Evolutionary conservation across 108 stramenopile genomes (phyloP), one percentile per base, ranked within the genome.

Genomic region (Nitzschia sp.): DNA sequence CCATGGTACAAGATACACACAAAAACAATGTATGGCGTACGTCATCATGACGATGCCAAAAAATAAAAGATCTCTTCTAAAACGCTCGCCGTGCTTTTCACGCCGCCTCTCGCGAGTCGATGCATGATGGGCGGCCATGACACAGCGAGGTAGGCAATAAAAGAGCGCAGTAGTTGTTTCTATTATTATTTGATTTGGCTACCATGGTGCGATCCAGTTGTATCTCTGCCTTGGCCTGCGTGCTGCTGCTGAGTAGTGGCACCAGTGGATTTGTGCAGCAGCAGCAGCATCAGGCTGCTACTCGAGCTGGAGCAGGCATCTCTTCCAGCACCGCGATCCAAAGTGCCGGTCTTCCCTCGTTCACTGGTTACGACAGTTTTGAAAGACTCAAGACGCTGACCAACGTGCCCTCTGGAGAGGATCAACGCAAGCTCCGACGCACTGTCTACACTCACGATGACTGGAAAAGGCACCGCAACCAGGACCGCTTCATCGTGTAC

Each of bases 401-500:
- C 28, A 55, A 66, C 17, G 54, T 72, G 68, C 52, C 75, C 0
- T 86, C 80, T 33, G 85, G 82, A 36, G 85, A 86, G 61, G 73
- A 76, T 0, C 50, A 46, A 22, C 84, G 87, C 16, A 78, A 79
- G 57, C 84, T 76, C 57, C 84, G 87, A 22, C 81, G 87, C 21
- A 88, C 87, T 1, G 87, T 88, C 9, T 88, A 83, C 82, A 83
- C 73, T n/a, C 84, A 88, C 65, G 76, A 84, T 41, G 82, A 88
- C 54, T 88, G 87, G 87, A 69, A 77, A 5, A 85, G 79, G 45
- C 84, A 85, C 56, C 79, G 87, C 11, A 69, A 68, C 1, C 69
- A 76, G 2, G 80, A 84, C 53, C 75, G 87, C 21, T 84, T 84
- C 65, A 30, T 80, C 25, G 44, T 47, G 53, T 80, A 87, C 55